Base-by-base conservation (phyloP, 1,139 yeast genomes). In the Geotrichum restrictum region DNA sequence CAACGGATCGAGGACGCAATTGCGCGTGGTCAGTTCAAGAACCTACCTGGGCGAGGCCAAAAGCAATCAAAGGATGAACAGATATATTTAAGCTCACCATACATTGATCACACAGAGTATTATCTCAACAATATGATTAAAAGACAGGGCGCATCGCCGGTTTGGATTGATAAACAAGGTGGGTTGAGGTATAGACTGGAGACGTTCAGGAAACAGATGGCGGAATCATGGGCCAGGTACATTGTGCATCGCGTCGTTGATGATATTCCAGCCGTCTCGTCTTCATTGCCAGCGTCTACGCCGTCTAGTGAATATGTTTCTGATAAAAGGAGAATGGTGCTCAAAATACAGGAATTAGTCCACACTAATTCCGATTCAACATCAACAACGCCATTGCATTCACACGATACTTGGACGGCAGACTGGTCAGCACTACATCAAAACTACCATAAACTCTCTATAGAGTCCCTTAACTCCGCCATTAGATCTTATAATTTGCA, bases 91-190 rank as follows among this genome's bases (percentile, higher is more conserved):
- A 65, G 71, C 33, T 71, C 73, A 49, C 76, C 79, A 0, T 77
- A 74, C 59, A 69, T 82, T 10, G 85, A 81, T 59, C 69, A 80
- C 27, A 82, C 86, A 0, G 85, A 80, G 59, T 81, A 77, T 61
- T 87, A 86, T 63, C 70, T 88, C 65, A 83, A 82, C 57, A 82
- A 86, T 60, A 83, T 88, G 47, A 70, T 88, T 55, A 82, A 80
- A 59, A 78, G 80, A 44, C 96, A 88, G 66, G 89, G 87, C 45
- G 82, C 86, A 0, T 73, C 83, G 10, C 96, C 96, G 0, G 94
- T 95, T 0, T 88, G 96, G 96, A 83, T 88, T 32, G 95, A 88
- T 61, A 81, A 79, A 51, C 96, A 88, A 67, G 78, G 81, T 45
- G 74, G 77, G 3, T 76, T 87, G 3, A 77, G 76, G 47, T 58